Conservation (phyloP, 257 asterid genomes). For the Nicotiana tomentosiformis region DNA sequence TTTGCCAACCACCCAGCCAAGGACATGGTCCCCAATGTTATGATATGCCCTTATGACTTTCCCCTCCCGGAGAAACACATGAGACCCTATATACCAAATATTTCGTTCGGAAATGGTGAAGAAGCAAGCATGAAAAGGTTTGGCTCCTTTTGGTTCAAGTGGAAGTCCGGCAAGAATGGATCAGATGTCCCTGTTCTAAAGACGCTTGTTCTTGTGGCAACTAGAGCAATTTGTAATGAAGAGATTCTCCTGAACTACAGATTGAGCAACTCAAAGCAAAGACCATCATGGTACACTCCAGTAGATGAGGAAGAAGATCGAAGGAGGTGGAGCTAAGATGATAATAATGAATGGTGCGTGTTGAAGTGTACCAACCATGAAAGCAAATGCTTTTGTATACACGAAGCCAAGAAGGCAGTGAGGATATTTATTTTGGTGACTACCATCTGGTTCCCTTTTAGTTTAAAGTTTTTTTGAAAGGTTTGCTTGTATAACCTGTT, state of each 20-base stretch:
- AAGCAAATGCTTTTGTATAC: neutral
- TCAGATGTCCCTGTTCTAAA: constrained; percentile 45
- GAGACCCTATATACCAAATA: constrained; percentile 76
- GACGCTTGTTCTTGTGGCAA: constrained; percentile 72
- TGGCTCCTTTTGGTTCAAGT: constrained; percentile 95
- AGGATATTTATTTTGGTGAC: neutral
- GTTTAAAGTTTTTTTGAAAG: neutral
- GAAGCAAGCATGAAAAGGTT: constrained; percentile 66
- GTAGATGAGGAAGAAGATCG: constrained; percentile 93
- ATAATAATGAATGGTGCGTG: neutral
- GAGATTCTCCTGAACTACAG: constrained; percentile 82
- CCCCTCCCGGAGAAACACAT: constrained; percentile 56
- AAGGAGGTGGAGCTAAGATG: constrained; percentile 74
- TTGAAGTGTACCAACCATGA: neutral
- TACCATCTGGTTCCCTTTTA: neutral
- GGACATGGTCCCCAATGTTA: constrained; percentile 63
- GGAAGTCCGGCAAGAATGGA: constrained; percentile 39
- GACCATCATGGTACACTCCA: constrained; percentile 90
- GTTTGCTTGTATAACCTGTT: constrained; percentile 3
- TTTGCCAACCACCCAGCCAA: constrained; percentile 84
- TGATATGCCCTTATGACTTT: constrained; percentile 86
- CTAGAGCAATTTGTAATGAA: constrained; percentile 58
- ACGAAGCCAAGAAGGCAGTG: neutral
- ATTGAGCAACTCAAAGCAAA: constrained; percentile 72
- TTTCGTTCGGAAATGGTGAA: constrained; percentile 61